Conservation (phyloP, 345 rosid species). For the Acer yangbiense region DNA sequence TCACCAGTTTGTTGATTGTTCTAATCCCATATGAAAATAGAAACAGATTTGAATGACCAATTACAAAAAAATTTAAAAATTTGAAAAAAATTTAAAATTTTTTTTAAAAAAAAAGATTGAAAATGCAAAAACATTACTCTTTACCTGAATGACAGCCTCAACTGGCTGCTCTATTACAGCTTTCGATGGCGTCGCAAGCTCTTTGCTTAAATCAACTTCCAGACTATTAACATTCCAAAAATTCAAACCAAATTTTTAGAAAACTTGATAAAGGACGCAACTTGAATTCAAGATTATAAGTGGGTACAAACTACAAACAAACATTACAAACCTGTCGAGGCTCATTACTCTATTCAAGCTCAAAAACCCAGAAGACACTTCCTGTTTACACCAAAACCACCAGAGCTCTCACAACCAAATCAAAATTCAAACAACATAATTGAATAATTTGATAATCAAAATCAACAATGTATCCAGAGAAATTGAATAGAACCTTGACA, state of each 20-base stretch:
- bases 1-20: conserved; percentile 36
- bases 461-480: background rate
- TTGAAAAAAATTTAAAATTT: too few species aligned
- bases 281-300: conserved; percentile 9
- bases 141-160: conserved; percentile 41
- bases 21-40: conserved; percentile 2
- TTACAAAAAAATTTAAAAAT: too few species aligned
- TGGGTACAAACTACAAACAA: conserved; percentile 9
- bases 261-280: conserved; percentile 6
- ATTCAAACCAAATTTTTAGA: conserved; percentile 4
- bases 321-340: conserved; percentile 67
- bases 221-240: conserved; percentile 40
- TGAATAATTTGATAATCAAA: too few species aligned
- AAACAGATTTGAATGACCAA: background rate
- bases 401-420: background rate
- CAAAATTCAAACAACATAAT: background rate
- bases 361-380: conserved; percentile 76
- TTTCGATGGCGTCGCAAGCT: conserved; percentile 58
- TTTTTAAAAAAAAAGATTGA: too few species aligned
- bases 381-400: conserved; percentile 49
- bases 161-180: conserved; percentile 29
- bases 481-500: conserved; percentile 41
- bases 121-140: conserved; percentile 25
- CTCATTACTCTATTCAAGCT: conserved; percentile 87
- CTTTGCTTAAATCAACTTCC: conserved; percentile 87